A percentile compares a stretch with the other conserved stretches of the same genome.
These are phyloP conservation scores for Coniosporium apollinis DNA, from an alignment of 495 filamentous ascomycete genomes.

Conservation along the genomic window DNA sequence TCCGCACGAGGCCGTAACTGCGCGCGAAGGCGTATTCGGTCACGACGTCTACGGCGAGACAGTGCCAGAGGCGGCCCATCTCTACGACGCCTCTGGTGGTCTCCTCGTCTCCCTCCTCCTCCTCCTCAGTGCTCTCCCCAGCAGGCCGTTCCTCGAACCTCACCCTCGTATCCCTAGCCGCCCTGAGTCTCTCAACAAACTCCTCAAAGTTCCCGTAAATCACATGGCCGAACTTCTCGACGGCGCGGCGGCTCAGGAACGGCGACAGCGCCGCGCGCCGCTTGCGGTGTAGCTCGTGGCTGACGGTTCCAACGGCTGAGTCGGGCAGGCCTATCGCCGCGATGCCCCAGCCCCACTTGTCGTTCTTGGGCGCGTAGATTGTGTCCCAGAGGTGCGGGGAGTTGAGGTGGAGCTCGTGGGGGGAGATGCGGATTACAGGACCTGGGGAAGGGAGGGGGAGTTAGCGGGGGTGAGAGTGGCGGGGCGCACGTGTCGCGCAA, in stretches of 20 bases:
- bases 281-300: slow-evolving; percentile 2
- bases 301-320: slow-evolving; percentile 2
- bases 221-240: not conserved
- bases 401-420: slow-evolving; percentile 17
- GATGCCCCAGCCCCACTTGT: slow-evolving; percentile 9
- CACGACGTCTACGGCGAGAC: slow-evolving; percentile 30
- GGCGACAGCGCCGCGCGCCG: slow-evolving; percentile 3
- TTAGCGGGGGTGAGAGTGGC: not conserved
- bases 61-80: not conserved
- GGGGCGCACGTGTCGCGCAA: not conserved
- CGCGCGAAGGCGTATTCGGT: slow-evolving; percentile 25
- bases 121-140: not conserved
- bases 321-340: slow-evolving; percentile 6
- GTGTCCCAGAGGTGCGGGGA: slow-evolving; percentile 12
- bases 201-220: not conserved
- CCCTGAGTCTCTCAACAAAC: not conserved
- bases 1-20: slow-evolving; percentile 3
- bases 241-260: slow-evolving; percentile 1
- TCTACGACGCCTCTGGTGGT: not conserved
- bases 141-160: not conserved
- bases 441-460: slow-evolving; percentile 6
- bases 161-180: not conserved
- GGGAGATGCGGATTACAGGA: slow-evolving; percentile 19
- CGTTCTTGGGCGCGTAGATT: slow-evolving; percentile 7
- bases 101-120: not conserved